A percentile compares a stretch with the other conserved stretches of the same genome.
These are phyloP conservation scores for Lumnitzera littorea DNA, from an alignment of 345 rosid species.

Conservation along the genomic window DNA sequence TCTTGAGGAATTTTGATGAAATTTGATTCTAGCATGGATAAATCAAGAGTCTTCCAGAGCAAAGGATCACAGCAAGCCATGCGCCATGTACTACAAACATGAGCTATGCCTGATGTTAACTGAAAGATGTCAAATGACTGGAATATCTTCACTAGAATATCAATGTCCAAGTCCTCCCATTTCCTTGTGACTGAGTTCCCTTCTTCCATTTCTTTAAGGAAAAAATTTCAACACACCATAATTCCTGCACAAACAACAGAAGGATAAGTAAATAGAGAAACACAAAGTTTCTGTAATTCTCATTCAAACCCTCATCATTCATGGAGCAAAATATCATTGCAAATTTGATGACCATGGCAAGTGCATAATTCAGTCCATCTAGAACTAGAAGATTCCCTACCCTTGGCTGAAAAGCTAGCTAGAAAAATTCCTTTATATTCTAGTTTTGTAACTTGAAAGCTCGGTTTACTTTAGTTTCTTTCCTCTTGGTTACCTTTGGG, in stretches of 20 bases:
- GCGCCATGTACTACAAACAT: constrained; percentile 78
- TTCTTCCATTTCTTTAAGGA: constrained; percentile 36
- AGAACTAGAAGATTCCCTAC: too few relatives aligned
- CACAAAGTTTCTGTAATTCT: too few relatives aligned
- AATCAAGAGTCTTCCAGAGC: constrained; percentile 78
- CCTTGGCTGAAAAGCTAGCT: too few relatives aligned
- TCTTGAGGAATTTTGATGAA: constrained; percentile 63
- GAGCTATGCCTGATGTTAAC: constrained; percentile 60
- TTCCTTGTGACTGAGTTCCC: constrained; percentile 26
- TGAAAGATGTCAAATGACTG: constrained; percentile 45
- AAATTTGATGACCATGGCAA: too few relatives aligned
- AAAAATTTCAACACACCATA: not conserved
- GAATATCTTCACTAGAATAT: constrained; percentile 62
- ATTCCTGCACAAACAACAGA: not conserved
- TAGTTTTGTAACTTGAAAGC: too few relatives aligned
- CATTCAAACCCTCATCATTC: too few relatives aligned
- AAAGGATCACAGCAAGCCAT: constrained; percentile 78
- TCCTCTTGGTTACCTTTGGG: too few relatives aligned
- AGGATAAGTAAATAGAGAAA: not conserved
- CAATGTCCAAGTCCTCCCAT: constrained; percentile 81
- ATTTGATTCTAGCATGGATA: constrained; percentile 56
- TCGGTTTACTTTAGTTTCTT: too few relatives aligned
- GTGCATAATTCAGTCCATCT: too few relatives aligned
- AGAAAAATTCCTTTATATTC: too few relatives aligned
- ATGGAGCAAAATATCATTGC: too few relatives aligned